These are phyloP conservation scores for Ambrosiella cleistominuta DNA, from an alignment of 2,329 filamentous ascomycete genomes.

Conservation along the genomic window DNA sequence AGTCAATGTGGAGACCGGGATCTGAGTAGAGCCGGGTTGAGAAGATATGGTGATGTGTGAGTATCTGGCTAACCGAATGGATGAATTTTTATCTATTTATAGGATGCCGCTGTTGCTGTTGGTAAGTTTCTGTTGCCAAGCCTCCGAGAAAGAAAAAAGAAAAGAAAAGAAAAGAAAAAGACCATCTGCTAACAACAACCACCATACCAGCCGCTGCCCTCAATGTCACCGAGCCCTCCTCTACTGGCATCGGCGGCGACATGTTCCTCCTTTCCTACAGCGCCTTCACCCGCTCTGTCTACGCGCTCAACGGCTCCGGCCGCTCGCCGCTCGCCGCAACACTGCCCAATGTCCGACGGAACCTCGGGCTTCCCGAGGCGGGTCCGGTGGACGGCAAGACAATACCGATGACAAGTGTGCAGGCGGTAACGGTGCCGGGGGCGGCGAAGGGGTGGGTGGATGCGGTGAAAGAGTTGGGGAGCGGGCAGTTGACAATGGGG, in stretches of 20 bases:
- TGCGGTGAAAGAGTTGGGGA: constrained; percentile 72
- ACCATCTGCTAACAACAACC: constrained; percentile 13
- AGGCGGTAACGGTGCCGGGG: constrained; percentile 74
- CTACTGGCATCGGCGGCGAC: constrained; percentile 90
- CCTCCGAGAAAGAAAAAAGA: background rate
- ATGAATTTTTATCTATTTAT: background rate
- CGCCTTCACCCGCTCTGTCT: constrained; percentile 62
- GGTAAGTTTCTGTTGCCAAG: constrained; percentile 29
- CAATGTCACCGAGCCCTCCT: constrained; percentile 84
- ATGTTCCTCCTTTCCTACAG: constrained; percentile 94
- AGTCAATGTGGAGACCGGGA: constrained; percentile 21
- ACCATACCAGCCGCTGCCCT: constrained; percentile 54
- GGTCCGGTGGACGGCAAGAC: constrained; percentile 22
- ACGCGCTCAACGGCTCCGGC: constrained; percentile 85
- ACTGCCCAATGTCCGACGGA: constrained; percentile 50
- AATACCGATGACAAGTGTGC: constrained; percentile 61
- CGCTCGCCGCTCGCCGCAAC: constrained; percentile 53
- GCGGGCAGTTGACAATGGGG: constrained; percentile 59
- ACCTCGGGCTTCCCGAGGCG: constrained; percentile 46
- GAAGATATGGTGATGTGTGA: too few relatives aligned
- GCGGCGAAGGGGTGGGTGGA: constrained; percentile 90
- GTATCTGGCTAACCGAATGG: too few relatives aligned
- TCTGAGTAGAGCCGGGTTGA: background rate
- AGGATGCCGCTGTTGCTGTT: constrained; percentile 94
- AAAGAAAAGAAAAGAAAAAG: background rate